A percentile compares a stretch with the other conserved stretches of the same genome.
Evolutionary conservation across 805 yeast species (phyloP).

Genomic region (Starmerella khaoyaiensis): DNA sequence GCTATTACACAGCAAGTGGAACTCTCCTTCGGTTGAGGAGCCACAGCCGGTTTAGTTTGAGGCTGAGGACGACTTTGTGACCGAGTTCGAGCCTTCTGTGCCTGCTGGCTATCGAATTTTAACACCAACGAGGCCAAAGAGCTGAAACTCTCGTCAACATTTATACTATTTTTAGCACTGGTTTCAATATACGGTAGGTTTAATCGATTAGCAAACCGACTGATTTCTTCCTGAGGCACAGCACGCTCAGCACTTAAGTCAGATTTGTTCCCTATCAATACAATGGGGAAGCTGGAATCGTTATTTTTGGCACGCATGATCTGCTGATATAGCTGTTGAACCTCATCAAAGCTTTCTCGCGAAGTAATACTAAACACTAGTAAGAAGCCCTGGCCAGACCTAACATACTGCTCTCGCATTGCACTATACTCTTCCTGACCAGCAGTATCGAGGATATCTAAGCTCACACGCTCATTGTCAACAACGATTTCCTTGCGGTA

Average conservation of each 20-base stretch:
- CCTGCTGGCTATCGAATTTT: slow-evolving; percentile 19
- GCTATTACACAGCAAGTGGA: slow-evolving; percentile 13
- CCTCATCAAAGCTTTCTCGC: slow-evolving; percentile 71
- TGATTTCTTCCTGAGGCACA: slow-evolving; percentile 76
- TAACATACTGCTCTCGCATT: slow-evolving; percentile 87
- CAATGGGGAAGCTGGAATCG: slow-evolving; percentile 51
- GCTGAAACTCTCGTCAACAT: slow-evolving; percentile 76
- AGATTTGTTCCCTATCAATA: slow-evolving; percentile 77
- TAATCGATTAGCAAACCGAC: slow-evolving; percentile 51
- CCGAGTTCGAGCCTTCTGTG: slow-evolving; percentile 9
- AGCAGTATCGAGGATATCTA: slow-evolving; percentile 92
- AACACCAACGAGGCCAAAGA: slow-evolving; percentile 30
- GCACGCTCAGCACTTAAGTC: slow-evolving; percentile 70
- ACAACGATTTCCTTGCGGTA: slow-evolving; percentile 72
- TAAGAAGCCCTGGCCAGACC: slow-evolving; percentile 89
- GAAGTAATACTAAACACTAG: slow-evolving; percentile 78
- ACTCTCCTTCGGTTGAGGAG: slow-evolving; percentile 9
- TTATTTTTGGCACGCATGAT: slow-evolving; percentile 50
- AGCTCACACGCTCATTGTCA: slow-evolving; percentile 60
- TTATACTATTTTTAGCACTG: slow-evolving; percentile 78
- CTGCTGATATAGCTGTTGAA: slow-evolving; percentile 65
- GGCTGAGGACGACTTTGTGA: slow-evolving; percentile 8
- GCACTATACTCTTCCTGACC: slow-evolving; percentile 97
- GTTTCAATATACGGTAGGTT: slow-evolving; percentile 70
- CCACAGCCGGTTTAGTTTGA: slow-evolving; percentile 5